Base-by-base conservation (phyloP, 768 basidiomycete genomes). In the Tricholoma terreum region DNA sequence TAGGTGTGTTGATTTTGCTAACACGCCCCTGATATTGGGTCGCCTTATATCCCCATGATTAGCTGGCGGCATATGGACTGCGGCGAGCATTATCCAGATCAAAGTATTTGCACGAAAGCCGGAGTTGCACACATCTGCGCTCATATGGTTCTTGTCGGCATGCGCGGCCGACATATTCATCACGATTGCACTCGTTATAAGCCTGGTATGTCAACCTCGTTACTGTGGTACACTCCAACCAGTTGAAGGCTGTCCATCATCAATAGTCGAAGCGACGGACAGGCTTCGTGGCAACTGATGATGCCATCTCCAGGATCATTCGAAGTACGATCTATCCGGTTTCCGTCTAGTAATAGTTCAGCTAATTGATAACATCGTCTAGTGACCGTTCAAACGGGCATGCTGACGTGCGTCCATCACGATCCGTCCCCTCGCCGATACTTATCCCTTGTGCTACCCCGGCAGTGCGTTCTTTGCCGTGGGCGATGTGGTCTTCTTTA, bases 151-250 rank as follows among this genome's bases (percentile, higher is more conserved):
- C 30, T 61, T 74, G 15, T 64, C 76, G 0, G 73, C 80, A 11
- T 77, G 76, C 5, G 66, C 73, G 10, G 74, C 76, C 10, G 84
- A 84, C 62, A 60, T 78, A 7, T 59, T 81, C 9, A 84, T 84
- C 50, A 77, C 83, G 1, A 54, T 64, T 0, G 59, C 73, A 1
- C 70, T 84, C 6, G 75, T 77, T 6, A 61, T 69, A 49, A 75
- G 71, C 35, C 64, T 84, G 67, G 82, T 80, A 58, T 19, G 75
- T 65, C 31, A 21, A 49, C 15, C 51, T 22, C 22, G 6, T 52
- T 27, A 34, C 22, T 55, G 14, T 14, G 34, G 27, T 30, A 24
- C 45, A 45, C 33, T 8, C 42, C 6, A 27, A 11, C 33, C 52
- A 31, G 24, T 38, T 31, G 27, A 9, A 33, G n/a, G 52, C 24